Conservation (phyloP, 2,329 filamentous ascomycete genomes). For the Microsporum ferrugineum region DNA sequence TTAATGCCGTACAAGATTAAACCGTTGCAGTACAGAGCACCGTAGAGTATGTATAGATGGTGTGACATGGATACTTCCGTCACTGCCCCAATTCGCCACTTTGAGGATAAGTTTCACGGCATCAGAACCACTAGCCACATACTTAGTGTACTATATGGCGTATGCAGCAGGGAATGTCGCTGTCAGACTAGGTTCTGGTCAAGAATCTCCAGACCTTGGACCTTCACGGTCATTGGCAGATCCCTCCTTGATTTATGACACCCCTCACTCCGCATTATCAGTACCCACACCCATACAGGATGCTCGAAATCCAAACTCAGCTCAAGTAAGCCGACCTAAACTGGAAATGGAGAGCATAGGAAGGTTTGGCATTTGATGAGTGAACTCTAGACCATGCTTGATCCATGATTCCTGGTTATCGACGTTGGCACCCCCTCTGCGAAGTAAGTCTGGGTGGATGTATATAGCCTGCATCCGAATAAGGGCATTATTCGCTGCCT, state of each 20-base stretch:
- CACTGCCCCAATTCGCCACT: conserved; percentile 3
- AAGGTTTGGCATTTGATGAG: neutral
- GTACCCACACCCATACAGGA: neutral
- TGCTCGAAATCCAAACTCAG: neutral
- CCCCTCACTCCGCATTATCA: conserved; percentile 1
- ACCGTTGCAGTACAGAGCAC: neutral
- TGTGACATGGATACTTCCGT: neutral
- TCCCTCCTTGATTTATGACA: neutral
- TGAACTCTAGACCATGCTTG: conserved; percentile 1
- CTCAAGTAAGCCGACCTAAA: neutral
- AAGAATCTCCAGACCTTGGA: neutral
- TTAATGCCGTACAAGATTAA: neutral
- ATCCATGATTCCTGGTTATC: neutral
- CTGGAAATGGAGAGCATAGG: neutral
- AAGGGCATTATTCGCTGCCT: neutral
- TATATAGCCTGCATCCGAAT: neutral
- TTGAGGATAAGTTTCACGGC: neutral
- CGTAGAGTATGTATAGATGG: neutral
- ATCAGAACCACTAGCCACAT: neutral
- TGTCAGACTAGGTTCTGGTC: neutral
- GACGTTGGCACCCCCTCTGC: neutral
- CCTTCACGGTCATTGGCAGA: neutral
- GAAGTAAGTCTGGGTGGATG: neutral
- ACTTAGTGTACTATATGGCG: neutral
- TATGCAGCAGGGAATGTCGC: neutral